A percentile compares a stretch with the other conserved stretches of the same genome.
Evolutionary conservation across 2,329 filamentous ascomycete species (phyloP).

Genomic region (Fusarium irregulare): DNA sequence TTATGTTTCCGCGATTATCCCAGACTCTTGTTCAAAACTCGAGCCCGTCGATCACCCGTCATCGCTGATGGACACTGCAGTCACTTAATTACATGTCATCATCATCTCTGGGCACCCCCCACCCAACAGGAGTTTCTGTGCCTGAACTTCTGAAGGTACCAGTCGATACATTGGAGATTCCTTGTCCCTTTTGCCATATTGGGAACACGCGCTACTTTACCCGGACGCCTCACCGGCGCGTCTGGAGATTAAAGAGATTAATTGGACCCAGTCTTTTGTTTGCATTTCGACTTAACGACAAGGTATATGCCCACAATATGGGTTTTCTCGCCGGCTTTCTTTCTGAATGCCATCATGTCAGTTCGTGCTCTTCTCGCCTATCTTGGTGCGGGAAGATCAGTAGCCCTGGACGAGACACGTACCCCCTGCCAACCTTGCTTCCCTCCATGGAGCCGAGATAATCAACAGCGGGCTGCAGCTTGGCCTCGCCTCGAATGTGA

Average conservation of each 20-base stretch:
- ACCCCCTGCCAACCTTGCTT: conserved; percentile 32
- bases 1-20: not conserved
- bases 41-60: not conserved
- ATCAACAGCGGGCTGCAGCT: conserved; percentile 9
- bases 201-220: conserved; percentile 27
- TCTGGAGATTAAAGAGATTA: conserved; percentile 45
- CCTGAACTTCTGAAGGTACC: conserved; percentile 22
- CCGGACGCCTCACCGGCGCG: conserved; percentile 42
- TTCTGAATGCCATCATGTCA: conserved; percentile 20
- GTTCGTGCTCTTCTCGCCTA: conserved; percentile 42
- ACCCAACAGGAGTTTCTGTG: not conserved
- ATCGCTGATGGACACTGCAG: not conserved
- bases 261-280: conserved; percentile 36
- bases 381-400: conserved; percentile 46
- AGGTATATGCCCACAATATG: not conserved
- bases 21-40: not conserved
- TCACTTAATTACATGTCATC: not conserved
- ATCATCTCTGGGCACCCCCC: conserved; percentile 3
- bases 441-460: conserved; percentile 6
- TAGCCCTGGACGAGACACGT: conserved; percentile 33
- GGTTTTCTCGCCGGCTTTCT: not conserved
- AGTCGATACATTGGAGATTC: conserved; percentile 11
- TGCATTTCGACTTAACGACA: conserved; percentile 24
- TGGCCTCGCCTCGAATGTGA: not conserved
- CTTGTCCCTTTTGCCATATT: conserved; percentile 24